Percentiles rank a stretch among this genome's conserved stretches.
These are phyloP conservation scores for Aspergillus funiculosus DNA, from an alignment of 495 filamentous ascomycete species.

Conservation along the genomic window DNA sequence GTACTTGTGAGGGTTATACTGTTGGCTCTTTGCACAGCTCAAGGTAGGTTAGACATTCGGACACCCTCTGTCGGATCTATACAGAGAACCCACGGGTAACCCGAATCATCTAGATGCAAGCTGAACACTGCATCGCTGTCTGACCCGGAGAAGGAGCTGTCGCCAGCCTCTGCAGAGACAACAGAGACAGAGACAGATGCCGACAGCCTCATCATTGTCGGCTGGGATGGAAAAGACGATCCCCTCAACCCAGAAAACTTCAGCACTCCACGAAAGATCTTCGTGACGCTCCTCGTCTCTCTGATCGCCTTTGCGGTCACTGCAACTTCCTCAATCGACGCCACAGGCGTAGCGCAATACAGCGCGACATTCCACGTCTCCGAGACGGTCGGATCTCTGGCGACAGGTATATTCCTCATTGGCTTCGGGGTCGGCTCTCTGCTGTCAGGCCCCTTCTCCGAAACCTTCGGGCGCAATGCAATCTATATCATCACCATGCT, in stretches of 20 bases:
- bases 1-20: too few species aligned
- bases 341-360: slow-evolving; percentile 35
- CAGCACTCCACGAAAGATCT: slow-evolving; percentile 29
- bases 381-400: slow-evolving; percentile 22
- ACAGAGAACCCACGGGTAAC: too few species aligned
- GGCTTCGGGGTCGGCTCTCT: slow-evolving; percentile 55
- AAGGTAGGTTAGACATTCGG: too few species aligned
- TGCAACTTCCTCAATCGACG: slow-evolving; percentile 47
- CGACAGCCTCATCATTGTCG: slow-evolving; percentile 9
- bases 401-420: slow-evolving; percentile 52
- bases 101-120: too few species aligned
- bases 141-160: too few species aligned
- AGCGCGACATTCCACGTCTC: slow-evolving; percentile 44
- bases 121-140: too few species aligned
- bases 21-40: too few species aligned
- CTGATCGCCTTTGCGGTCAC: slow-evolving; percentile 46
- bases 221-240: slow-evolving; percentile 47
- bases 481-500: slow-evolving; percentile 51
- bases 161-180: too few species aligned
- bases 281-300: slow-evolving; percentile 45
- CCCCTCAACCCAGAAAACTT: slow-evolving; percentile 52
- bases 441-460: slow-evolving; percentile 49
- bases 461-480: slow-evolving; percentile 55
- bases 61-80: too few species aligned
- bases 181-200: too few species aligned